Base-by-base conservation (phyloP, 805 yeast species). In the Henningerozyma blattae region DNA sequence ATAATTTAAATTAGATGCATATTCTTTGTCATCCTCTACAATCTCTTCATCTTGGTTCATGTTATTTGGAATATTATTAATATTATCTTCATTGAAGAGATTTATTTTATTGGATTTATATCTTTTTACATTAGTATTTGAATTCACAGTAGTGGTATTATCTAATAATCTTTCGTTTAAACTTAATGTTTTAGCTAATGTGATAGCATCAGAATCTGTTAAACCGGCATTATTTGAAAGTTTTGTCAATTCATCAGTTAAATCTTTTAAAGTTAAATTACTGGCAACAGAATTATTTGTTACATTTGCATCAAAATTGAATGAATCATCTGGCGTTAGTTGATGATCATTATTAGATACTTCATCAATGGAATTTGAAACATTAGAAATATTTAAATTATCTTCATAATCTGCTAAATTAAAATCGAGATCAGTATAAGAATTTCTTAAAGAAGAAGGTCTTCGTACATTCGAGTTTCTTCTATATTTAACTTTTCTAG, bases 111-210 rank as follows among this genome's bases (percentile, higher is more conserved):
- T 28, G 12, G 18, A n/a, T 26, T 22, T 34, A n/a, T 18, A 28
- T 27, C 18, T 39, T 20, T 12, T 25, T 20, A 18, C n/a, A n/a
- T n/a, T n/a, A n/a, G n/a, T n/a, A n/a, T 33, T 15, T 15, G n/a
- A 15, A 2, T 38, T 26, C 7, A 8, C 15, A 12, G 17, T 28
- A 18, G 33, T 32, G 15, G 30, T 28, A 6, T 31, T 33, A 13
- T 24, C 31, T 26, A 22, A 65, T 10, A 81, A 80, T 19, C 79
- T 61, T 0, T 84, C 72, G 0, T 80, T 69, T 31, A 83, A 69
- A 2, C 89, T 78, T 32, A 85, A 64, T 1, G 91, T 75, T 47
- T 93, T 64, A 0, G 94, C 95, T 36, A 84, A 62, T 0, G 93
- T 75, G 4, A 79, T 77, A 1, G 94, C 93, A 59, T 84, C 93